Percentiles rank a stretch among this genome's conserved stretches.
Evolutionary conservation across 768 basidiomycete genomes (phyloP).

Genomic region (Tricholoma terreum): DNA sequence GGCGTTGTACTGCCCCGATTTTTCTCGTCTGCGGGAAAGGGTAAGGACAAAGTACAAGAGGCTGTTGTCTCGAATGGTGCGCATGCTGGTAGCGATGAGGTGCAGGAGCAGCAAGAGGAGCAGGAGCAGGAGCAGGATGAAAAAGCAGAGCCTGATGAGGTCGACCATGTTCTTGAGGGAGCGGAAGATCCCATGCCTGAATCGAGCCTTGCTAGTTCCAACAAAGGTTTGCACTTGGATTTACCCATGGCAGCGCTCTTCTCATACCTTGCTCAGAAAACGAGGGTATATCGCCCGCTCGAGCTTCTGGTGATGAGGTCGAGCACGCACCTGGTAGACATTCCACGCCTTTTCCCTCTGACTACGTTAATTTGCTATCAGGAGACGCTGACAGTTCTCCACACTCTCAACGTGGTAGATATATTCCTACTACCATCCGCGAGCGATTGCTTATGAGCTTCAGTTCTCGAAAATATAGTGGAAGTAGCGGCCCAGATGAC

Average conservation of each 20-base stretch:
- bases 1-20: constrained; percentile 11
- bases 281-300: background rate
- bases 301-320: background rate
- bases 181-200: constrained; percentile 7
- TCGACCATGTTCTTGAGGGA: constrained; percentile 7
- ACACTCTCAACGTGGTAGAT: constrained; percentile 11
- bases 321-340: background rate
- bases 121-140: background rate
- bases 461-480: constrained; percentile 13
- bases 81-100: background rate
- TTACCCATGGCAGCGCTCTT: no score
- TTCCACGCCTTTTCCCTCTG: background rate
- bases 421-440: constrained; percentile 13
- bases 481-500: background rate
- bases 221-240: constrained; percentile 13
- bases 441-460: constrained; percentile 21
- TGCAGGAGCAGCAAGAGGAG: background rate
- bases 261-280: background rate
- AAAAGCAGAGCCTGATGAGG: constrained; percentile 9
- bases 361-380: background rate
- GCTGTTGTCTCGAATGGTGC: background rate
- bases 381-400: background rate
- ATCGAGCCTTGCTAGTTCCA: constrained; percentile 18
- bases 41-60: constrained; percentile 9
- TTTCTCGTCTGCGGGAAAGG: background rate